Conservation (phyloP, 371 early-diverging fungal species). For the Syncephalastrum racemosum region DNA sequence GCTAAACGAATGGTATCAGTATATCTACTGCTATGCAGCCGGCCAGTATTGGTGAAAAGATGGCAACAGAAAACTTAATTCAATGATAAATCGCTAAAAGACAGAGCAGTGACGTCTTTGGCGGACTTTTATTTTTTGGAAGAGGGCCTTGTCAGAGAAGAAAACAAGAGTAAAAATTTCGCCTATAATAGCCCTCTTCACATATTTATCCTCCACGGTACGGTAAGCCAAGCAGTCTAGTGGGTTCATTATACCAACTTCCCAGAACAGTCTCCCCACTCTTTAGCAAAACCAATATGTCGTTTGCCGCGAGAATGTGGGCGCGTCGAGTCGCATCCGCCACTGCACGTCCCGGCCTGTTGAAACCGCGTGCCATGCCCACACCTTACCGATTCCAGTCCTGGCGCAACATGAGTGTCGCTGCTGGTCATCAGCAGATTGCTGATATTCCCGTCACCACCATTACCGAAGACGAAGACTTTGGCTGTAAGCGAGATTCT, state of each 20-base stretch:
- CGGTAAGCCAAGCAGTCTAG: too few relatives aligned
- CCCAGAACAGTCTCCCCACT: constrained; percentile 22
- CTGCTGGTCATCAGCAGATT: constrained; percentile 22
- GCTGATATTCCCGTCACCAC: constrained; percentile 37
- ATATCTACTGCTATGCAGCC: too few relatives aligned
- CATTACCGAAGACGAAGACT: constrained; percentile 43
- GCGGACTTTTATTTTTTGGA: too few relatives aligned
- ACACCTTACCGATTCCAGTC: constrained; percentile 25
- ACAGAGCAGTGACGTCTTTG: too few relatives aligned
- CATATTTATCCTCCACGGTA: too few relatives aligned
- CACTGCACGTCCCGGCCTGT: constrained; percentile 24
- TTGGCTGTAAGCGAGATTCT: constrained; percentile 38
- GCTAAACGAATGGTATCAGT: too few relatives aligned
- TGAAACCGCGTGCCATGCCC: constrained; percentile 9
- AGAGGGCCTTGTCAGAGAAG: too few relatives aligned
- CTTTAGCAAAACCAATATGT: constrained; percentile 28
- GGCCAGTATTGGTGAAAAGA: too few relatives aligned
- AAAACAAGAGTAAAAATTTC: too few relatives aligned
- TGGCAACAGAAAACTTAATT: too few relatives aligned
- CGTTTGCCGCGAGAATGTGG: constrained; percentile 51
- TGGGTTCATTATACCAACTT: background rate
- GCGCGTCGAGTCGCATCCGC: constrained; percentile 41
- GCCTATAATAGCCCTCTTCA: too few relatives aligned
- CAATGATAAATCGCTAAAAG: too few relatives aligned
- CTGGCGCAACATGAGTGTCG: constrained; percentile 44